Evolutionary conservation across 2,329 filamentous ascomycete genomes (phyloP).

Genomic region (Alternaria longipes): DNA sequence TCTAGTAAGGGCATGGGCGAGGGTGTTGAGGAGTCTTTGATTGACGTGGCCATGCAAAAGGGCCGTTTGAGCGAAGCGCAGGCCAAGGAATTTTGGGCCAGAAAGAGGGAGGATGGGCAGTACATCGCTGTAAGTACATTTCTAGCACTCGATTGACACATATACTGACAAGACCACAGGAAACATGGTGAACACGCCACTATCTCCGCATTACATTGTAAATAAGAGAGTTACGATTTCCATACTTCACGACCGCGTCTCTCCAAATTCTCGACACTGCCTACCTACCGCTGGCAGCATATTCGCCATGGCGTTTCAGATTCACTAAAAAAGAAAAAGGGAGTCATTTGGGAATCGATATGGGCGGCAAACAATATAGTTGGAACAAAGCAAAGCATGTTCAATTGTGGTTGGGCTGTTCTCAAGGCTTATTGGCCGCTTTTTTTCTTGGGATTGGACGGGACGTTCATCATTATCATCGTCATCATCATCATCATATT

Average conservation of each 20-base stretch:
- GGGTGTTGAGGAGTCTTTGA: slow-evolving; percentile 85
- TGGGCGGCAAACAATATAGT: slow-evolving; percentile 1
- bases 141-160: neutral
- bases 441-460: neutral
- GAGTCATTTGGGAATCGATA: slow-evolving; percentile 13
- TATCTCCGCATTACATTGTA: neutral
- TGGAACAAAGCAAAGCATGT: slow-evolving; percentile 4
- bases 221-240: slow-evolving; percentile 5
- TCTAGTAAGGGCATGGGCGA: slow-evolving; percentile 97
- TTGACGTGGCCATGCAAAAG: slow-evolving; percentile 92
- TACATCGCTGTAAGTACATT: slow-evolving; percentile 79
- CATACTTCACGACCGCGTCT: slow-evolving; percentile 10
- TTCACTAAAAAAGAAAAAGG: slow-evolving; percentile 8
- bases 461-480: neutral
- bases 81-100: slow-evolving; percentile 85
- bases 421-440: neutral
- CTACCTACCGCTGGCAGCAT: slow-evolving; percentile 12
- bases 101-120: slow-evolving; percentile 91
- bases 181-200: slow-evolving; percentile 13
- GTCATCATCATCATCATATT: neutral
- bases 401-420: neutral
- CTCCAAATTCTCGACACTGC: neutral
- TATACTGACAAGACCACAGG: slow-evolving; percentile 7
- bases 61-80: slow-evolving; percentile 85
- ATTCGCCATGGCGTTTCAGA: slow-evolving; percentile 21